Evolutionary conservation across 2,329 filamentous ascomycete genomes (phyloP), one percentile per base, ranked within the genome.

Genomic region (Hymenoscyphus albidus): DNA sequence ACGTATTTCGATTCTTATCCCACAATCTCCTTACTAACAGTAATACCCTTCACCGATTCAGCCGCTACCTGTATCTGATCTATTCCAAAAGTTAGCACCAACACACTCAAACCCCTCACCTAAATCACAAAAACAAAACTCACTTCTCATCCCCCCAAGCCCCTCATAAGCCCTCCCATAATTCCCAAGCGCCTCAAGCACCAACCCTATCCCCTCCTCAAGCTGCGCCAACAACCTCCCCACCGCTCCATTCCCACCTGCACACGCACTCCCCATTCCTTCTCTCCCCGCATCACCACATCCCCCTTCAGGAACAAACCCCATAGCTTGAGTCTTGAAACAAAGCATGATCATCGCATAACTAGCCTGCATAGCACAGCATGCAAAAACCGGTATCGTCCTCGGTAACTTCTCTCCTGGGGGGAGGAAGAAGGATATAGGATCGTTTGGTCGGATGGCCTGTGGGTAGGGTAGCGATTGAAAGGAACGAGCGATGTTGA

Each of bases 401-500:
- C 75, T 65, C 0, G 75, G 75, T 9, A 59, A 18, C 18, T 62
- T 42, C 10, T 54, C 27, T 16, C 59, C 61, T 3, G 51, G 14
- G 2, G 61, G 63, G 4, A 22, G 44, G 57, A 68, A 66, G 22
- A 60, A 65, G 2, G 51, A 48, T 13, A 64, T 62, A 2, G 58
- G 58, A 32, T 66, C 63, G 39, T 57, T 58, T 2, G 48, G 42
- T 2, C 65, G 61, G 5, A 64, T 27, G 10, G 67, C 65, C 32
- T 67, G 64, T 27, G 81, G 81, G 62, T 79, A 81, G 0, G 81
- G 80, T 40, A 83, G 70, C 12, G 75, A 73, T 66, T 80, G 76
- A 61, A 83, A 83, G 13, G 78, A 77, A 60, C 75, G 71, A 1
- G 81, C 78, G 62, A 83, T 83, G 65, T 77, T 80, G 55, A 83